phyloP scores from a whole-genome alignment of 192 early-diverging fungal genomes.

The Mortierella claussenii region DNA sequence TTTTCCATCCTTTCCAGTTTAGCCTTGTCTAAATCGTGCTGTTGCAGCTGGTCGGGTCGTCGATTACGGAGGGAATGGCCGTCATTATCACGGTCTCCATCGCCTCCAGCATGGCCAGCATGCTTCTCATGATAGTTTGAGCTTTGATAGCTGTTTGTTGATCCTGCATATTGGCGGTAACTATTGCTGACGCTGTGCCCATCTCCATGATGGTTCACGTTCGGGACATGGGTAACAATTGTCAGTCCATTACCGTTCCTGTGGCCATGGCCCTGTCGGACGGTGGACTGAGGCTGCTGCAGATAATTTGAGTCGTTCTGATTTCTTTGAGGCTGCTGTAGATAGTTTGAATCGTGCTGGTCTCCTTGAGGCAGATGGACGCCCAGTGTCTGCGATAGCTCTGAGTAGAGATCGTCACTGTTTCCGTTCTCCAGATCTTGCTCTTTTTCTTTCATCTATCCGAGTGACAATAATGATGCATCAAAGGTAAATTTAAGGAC shows the following conservation, averaged over 20 bases:
- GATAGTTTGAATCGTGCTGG: neutral
- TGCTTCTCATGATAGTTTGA: neutral
- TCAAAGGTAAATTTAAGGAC: too few relatives aligned
- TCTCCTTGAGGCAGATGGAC: slow-evolving; percentile 28
- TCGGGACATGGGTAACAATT: slow-evolving; percentile 17
- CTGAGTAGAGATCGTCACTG: slow-evolving; percentile 41
- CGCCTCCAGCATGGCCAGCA: neutral
- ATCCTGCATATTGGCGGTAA: neutral
- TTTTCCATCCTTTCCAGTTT: slow-evolving; percentile 43
- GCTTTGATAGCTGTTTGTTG: neutral
- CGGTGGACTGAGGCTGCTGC: neutral
- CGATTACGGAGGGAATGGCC: slow-evolving; percentile 15
- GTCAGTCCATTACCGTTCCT: slow-evolving; percentile 23
- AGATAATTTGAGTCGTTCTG: neutral
- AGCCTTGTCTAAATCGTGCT: slow-evolving; percentile 33
- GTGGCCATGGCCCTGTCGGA: slow-evolving; percentile 2
- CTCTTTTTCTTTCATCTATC: slow-evolving; percentile 28
- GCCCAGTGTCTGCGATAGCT: slow-evolving; percentile 39
- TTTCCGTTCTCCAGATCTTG: slow-evolving; percentile 41
- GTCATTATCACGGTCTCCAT: slow-evolving; percentile 5
- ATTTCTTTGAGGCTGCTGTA: neutral
- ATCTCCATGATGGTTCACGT: neutral
- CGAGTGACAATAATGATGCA: too few relatives aligned
- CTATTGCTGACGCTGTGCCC: slow-evolving; percentile 1
- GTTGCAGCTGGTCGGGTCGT: slow-evolving; percentile 34